phyloP scores from a whole-genome alignment of 2,329 filamentous ascomycete species.

The Colletotrichum limetticola region DNA sequence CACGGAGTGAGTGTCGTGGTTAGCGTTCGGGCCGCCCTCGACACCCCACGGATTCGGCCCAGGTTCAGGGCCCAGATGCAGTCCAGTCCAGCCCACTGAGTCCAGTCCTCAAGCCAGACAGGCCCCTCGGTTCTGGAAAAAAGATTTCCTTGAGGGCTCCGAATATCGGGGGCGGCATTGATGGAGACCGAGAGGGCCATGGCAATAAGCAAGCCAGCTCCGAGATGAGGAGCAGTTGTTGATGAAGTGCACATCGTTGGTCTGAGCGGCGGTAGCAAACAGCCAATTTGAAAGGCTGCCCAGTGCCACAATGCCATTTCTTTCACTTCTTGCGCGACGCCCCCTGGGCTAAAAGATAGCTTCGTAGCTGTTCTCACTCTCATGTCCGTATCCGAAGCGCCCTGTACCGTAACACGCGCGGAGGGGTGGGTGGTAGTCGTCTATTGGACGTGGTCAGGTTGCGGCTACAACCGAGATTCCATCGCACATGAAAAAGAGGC shows the following conservation, averaged over 20 bases:
- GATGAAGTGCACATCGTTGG: constrained; percentile 12
- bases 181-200: not conserved
- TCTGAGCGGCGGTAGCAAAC: not conserved
- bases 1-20: constrained; percentile 4
- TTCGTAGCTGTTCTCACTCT: not conserved
- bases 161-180: not conserved
- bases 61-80: not conserved
- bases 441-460: not conserved
- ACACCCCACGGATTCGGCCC: not conserved
- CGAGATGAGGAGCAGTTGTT: constrained; percentile 16
- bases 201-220: not conserved
- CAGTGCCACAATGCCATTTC: not conserved
- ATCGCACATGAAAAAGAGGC: not conserved
- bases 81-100: not conserved
- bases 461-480: constrained; percentile 10
- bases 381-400: not conserved
- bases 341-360: not conserved
- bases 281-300: not conserved
- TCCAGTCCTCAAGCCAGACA: not conserved
- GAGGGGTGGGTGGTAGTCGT: not conserved
- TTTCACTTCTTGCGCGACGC: not conserved
- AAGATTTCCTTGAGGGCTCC: not conserved
- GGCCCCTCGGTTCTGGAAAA: not conserved
- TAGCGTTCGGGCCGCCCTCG: constrained; percentile 10
- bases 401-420: not conserved